A percentile compares a stretch with the other conserved stretches of the same genome.
Evolutionary conservation across 1,284 basidiomycete species (phyloP).

Genomic region (Anthracocystis panici-leucophaei): DNA sequence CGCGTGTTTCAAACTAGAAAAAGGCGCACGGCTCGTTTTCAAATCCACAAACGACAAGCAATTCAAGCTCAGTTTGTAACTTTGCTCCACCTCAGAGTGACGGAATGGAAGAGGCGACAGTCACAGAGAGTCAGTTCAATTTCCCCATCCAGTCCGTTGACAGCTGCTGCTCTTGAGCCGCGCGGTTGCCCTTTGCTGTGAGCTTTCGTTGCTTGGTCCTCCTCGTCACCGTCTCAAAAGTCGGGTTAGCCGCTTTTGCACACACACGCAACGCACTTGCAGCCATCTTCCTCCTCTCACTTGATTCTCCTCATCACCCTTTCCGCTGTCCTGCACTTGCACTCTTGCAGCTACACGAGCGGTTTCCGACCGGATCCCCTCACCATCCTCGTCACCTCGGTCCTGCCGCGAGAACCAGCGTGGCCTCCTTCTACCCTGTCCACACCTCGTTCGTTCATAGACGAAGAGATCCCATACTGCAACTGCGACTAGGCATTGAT

Average conservation of each 20-base stretch:
- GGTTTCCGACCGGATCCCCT: background rate
- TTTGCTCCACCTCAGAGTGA: background rate
- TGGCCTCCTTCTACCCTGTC: background rate
- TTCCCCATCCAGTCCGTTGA: background rate
- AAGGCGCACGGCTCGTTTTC: slow-evolving; percentile 26
- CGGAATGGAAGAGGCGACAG: background rate
- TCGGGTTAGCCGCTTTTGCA: background rate
- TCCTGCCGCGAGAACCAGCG: background rate
- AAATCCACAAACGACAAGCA: background rate
- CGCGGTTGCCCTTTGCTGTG: too few species aligned
- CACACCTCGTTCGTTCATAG: background rate
- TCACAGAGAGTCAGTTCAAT: background rate
- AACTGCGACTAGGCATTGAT: background rate
- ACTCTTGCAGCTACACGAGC: slow-evolving; percentile 2
- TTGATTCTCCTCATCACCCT: background rate
- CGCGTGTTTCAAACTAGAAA: background rate
- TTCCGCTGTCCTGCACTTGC: background rate
- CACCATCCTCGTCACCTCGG: background rate
- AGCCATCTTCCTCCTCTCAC: background rate
- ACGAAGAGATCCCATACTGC: background rate
- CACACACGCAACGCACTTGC: slow-evolving; percentile 8
- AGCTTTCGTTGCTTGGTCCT: background rate
- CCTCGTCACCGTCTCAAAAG: background rate
- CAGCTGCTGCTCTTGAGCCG: background rate
- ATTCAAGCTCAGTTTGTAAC: slow-evolving; percentile 5